Base-by-base conservation (phyloP, 2,329 filamentous ascomycete genomes). In the Penicillium sp. region DNA sequence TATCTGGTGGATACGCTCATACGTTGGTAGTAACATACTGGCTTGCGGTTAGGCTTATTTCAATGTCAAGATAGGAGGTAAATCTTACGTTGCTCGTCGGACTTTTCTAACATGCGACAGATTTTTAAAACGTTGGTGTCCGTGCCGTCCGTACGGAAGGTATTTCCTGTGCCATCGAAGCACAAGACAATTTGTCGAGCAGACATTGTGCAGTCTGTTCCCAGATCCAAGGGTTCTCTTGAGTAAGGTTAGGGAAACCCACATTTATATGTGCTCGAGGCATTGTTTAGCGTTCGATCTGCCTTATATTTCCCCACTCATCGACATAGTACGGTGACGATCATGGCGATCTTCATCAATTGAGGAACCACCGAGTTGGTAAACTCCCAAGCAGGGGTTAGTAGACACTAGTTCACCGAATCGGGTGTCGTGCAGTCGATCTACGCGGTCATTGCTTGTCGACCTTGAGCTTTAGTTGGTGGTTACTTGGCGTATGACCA, bases 61-160 rank as follows among this genome's bases (percentile, higher is more conserved):
- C 13, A 6, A 5, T 27, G 2, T n/a, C 9, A n/a, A 4, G 5
- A 16, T 15, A 34, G 15, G 15, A 34, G 33, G 8, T 21, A 4
- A 21, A 13, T 33, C 58, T 55, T 34, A 60, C 58, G 64, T 48
- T 69, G 67, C 27, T 63, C 50, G 46, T 72, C 70, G 19, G 58
- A 68, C 25, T 71, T 68, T 50, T 73, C 68, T 2, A 75, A 63
- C 71, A 75, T 73, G 7, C 72, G 70, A 60, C 72, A 77, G 11
- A 77, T 74, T 60, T 73, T 77, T 19, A 78, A 63, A 33, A 78
- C 74, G 58, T 77, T 78, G 60, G 72, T 78, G 51, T 77, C 75
- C 2, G 67, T 65, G n/a, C 72, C 70, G 50, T 73, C 73, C 11
- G 70, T 72, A 7, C 65, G 67, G 50, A 73, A 77, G 29, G 70